Percentiles rank a stretch among this genome's conserved stretches.
Conservation (phyloP, 2,329 filamentous ascomycete species). For the Colletotrichum plurivorum region DNA sequence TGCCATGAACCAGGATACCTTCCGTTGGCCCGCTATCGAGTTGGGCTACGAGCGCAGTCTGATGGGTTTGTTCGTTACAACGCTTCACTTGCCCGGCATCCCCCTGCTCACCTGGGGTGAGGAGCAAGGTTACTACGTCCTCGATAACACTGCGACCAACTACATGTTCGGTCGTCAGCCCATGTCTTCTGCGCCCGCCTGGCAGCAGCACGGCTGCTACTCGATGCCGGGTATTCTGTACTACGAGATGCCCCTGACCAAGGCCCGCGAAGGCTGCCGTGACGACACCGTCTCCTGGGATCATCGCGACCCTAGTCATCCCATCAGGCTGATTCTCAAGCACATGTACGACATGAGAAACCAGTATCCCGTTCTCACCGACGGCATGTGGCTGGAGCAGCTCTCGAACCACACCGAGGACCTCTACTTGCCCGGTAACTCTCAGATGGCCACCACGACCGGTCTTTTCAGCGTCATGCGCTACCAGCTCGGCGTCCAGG, state of each 20-base stretch:
- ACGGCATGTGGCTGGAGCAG: conserved; percentile 69
- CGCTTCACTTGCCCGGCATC: conserved; percentile 73
- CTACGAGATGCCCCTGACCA: conserved; percentile 69
- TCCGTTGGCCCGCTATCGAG: conserved; percentile 72
- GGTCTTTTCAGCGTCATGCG: conserved; percentile 73
- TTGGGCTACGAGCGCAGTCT: conserved; percentile 71
- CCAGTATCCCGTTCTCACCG: conserved; percentile 71
- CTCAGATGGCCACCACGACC: conserved; percentile 66
- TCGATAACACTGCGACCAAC: conserved; percentile 75
- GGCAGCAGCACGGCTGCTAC: conserved; percentile 77
- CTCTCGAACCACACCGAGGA: conserved; percentile 68
- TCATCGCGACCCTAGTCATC: conserved; percentile 74
- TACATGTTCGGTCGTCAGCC: conserved; percentile 76
- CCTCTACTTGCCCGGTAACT: conserved; percentile 64
- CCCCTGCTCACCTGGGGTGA: conserved; percentile 75
- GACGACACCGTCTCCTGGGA: conserved; percentile 71
- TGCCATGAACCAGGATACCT: conserved; percentile 76
- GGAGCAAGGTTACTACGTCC: conserved; percentile 74
- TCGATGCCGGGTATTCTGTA: conserved; percentile 69
- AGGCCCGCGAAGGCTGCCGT: conserved; percentile 67
- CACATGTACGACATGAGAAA: conserved; percentile 72
- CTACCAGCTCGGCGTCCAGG: conserved; percentile 54
- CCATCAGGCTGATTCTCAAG: conserved; percentile 72
- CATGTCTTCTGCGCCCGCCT: conserved; percentile 73
- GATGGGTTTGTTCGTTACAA: conserved; percentile 71